Percentiles rank a stretch among this genome's conserved stretches.
Conservation (phyloP, 257 asterid genomes). For the Fraxinus cuspidata region DNA sequence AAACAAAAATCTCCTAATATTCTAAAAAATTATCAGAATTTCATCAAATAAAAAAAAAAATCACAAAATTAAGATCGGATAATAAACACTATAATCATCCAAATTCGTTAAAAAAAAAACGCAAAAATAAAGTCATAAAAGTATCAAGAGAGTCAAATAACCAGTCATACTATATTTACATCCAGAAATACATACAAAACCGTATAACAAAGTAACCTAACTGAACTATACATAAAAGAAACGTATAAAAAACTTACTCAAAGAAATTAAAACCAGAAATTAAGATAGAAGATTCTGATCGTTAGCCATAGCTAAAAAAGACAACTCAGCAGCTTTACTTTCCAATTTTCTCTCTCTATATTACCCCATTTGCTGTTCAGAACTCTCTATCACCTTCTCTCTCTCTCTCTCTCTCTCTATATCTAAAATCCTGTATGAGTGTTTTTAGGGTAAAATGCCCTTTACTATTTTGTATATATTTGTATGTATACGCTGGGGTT, state of each 20-base stretch:
- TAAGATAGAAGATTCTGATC: slow-evolving; percentile 18
- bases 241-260: slow-evolving; percentile 41
- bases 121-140: slow-evolving; percentile 1
- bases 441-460: slow-evolving; percentile 19
- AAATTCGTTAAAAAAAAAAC: background rate
- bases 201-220: background rate
- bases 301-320: slow-evolving; percentile 26
- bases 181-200: slow-evolving; percentile 15
- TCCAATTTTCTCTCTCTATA: slow-evolving; percentile 33
- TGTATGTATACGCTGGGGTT: slow-evolving; percentile 24
- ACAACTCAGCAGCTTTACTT: slow-evolving; percentile 32
- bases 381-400: slow-evolving; percentile 37
- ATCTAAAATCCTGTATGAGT: background rate
- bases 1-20: slow-evolving; percentile 18
- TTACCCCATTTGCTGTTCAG: slow-evolving; percentile 44
- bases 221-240: slow-evolving; percentile 23
- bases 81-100: slow-evolving; percentile 9
- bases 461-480: slow-evolving; percentile 18
- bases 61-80: slow-evolving; percentile 26
- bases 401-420: slow-evolving; percentile 24
- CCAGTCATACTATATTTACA: slow-evolving; percentile 17
- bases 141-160: slow-evolving; percentile 35
- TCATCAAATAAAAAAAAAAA: slow-evolving; percentile 16
- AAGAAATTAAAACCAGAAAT: slow-evolving; percentile 27
- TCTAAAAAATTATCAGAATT: slow-evolving; percentile 28